Evolutionary conservation across 768 basidiomycete genomes (phyloP), one percentile per base, ranked within the genome.

Genomic region (Trametes maxima): DNA sequence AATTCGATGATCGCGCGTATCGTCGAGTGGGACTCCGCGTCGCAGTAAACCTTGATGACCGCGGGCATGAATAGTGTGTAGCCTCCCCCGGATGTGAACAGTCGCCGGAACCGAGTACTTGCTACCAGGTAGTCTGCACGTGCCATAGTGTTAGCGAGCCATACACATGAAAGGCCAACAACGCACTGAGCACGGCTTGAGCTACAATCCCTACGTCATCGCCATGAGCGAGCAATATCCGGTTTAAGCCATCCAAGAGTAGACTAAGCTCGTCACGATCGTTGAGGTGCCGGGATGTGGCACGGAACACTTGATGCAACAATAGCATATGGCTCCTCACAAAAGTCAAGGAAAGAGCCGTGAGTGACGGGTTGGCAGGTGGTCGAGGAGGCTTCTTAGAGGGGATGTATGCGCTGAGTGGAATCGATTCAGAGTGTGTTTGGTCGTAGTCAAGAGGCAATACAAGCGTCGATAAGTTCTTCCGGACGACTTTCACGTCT

Each of bases 171-270:
- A 13, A 10, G 3, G 5, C 10, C 37, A 17, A n/a, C 17, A 1
- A 58, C 84, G 67, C 66, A 91, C 90, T 87, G 28, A 91, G 85
- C 69, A 92, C 75, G 7, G 85, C 80, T 62, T 90, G 90, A 39
- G 82, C 79, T n/a, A 93, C 84, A 54, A 92, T 84, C n/a, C 86
- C 87, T 46, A 88, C 82, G 66, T 92, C 90, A 66, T 86, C 80
- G 3, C 88, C 86, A 72, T 92, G 89, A 2, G 74, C 75, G 33
- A 90, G 74, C 17, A 93, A 74, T 44, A 89, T 86, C 5, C 82
- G 81, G 70, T 90, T 92, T 19, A 92, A 68, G 3, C 89, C 88
- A 69, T 92, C 89, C 19, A 90, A 73, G 12, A 89, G 77, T 22
- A 85, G 67, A 0, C 83, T 83, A 16, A 93, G 76, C 66, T 93